phyloP scores from a whole-genome alignment of 2,329 filamentous ascomycete genomes.

The Hypoxylon sp. region DNA sequence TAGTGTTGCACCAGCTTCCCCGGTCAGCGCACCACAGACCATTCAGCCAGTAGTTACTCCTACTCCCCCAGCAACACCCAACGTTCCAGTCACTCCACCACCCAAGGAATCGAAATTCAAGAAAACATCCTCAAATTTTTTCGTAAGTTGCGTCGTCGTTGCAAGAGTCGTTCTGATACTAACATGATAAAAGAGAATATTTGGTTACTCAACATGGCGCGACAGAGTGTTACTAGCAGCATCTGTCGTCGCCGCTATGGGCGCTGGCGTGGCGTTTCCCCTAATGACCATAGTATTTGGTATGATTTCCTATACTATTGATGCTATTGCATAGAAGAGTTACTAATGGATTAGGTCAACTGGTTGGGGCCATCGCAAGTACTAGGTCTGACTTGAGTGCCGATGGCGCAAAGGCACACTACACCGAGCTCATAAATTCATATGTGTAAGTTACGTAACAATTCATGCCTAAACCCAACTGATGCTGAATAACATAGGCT shows the following conservation, averaged over 20 bases:
- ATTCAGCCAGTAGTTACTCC: conserved; percentile 5
- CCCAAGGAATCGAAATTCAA: conserved; percentile 41
- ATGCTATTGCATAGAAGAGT: conserved; percentile 25
- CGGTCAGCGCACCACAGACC: conserved; percentile 26
- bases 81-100: conserved; percentile 20
- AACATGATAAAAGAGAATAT: conserved; percentile 49
- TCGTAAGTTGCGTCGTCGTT: conserved; percentile 41
- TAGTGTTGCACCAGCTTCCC: conserved; percentile 36
- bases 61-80: conserved; percentile 21
- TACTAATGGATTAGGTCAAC: conserved; percentile 54
- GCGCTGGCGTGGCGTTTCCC: conserved; percentile 52
- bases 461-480: neutral
- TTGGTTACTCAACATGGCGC: conserved; percentile 51
- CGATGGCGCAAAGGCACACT: conserved; percentile 44
- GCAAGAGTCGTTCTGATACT: conserved; percentile 18
- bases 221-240: conserved; percentile 48
- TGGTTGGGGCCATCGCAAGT: conserved; percentile 64
- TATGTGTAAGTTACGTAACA: conserved; percentile 58
- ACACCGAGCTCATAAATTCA: conserved; percentile 58
- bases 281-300: conserved; percentile 72
- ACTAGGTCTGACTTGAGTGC: conserved; percentile 41
- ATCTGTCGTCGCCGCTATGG: conserved; percentile 49
- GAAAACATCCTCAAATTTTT: conserved; percentile 46
- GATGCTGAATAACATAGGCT: conserved; percentile 60
- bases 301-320: conserved; percentile 42